A percentile compares a stretch with the other conserved stretches of the same genome.
These are phyloP conservation scores for Coemansia sp. DNA, from an alignment of 192 early-diverging fungal genomes.

Conservation along the genomic window DNA sequence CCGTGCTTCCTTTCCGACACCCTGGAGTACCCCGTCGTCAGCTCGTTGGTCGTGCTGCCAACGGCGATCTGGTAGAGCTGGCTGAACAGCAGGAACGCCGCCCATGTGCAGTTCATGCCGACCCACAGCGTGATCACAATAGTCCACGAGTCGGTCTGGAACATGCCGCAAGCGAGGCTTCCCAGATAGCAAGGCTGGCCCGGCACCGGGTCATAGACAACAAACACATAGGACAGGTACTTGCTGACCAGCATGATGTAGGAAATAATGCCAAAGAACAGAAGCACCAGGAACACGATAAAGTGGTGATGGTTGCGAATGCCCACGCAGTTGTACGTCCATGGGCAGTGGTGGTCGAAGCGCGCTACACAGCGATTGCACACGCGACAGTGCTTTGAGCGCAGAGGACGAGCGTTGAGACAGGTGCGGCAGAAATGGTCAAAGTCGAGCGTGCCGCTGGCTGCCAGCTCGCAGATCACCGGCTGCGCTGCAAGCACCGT, in stretches of 20 bases:
- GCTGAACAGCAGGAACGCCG: slow-evolving; percentile 65
- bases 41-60: slow-evolving; percentile 88
- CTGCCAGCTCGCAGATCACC: slow-evolving; percentile 57
- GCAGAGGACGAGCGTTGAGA: slow-evolving; percentile 73
- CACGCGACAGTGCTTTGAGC: slow-evolving; percentile 92
- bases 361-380: slow-evolving; percentile 91
- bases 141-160: slow-evolving; percentile 72
- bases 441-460: slow-evolving; percentile 63
- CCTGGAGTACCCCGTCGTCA: slow-evolving; percentile 67
- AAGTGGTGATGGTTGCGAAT: slow-evolving; percentile 84
- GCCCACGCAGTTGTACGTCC: slow-evolving; percentile 96
- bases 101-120: slow-evolving; percentile 77
- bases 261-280: slow-evolving; percentile 58
- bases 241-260: slow-evolving; percentile 61
- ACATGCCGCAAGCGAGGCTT: slow-evolving; percentile 63
- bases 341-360: slow-evolving; percentile 97
- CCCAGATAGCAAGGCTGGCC: slow-evolving; percentile 61
- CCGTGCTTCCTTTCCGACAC: slow-evolving; percentile 25
- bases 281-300: slow-evolving; percentile 70
- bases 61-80: slow-evolving; percentile 77
- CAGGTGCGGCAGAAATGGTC: slow-evolving; percentile 87
- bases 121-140: slow-evolving; percentile 70
- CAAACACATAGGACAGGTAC: slow-evolving; percentile 54
- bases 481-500: slow-evolving; percentile 34
- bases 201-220: slow-evolving; percentile 55